A percentile compares a stretch with the other conserved stretches of the same genome.
Evolutionary conservation across 75 land plant genomes (phyloP).

Genomic region (Pinus taeda): DNA sequence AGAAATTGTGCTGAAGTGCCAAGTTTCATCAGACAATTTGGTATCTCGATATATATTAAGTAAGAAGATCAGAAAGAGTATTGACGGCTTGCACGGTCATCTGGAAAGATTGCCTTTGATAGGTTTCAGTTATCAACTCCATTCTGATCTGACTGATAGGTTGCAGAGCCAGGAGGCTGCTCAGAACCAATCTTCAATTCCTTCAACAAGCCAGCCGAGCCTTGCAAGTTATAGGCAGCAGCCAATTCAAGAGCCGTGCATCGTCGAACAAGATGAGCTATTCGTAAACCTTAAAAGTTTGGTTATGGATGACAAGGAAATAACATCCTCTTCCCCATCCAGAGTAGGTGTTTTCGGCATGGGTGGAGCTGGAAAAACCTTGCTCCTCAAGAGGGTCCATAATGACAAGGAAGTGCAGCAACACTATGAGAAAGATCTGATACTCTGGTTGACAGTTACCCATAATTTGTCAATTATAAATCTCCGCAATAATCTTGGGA

Average conservation of each 20-base stretch:
- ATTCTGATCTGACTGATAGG: background rate
- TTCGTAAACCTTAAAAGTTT: background rate
- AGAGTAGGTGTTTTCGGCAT: background rate
- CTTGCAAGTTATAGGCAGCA: background rate
- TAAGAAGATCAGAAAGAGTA: background rate
- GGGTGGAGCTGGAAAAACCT: slow-evolving; percentile 4
- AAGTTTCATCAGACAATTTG: background rate
- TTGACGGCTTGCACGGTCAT: background rate
- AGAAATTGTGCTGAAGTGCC: background rate
- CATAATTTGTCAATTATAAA: background rate
- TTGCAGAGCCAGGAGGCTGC: background rate
- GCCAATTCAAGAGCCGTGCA: background rate
- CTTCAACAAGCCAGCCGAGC: background rate
- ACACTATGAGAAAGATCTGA: background rate
- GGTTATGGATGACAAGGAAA: background rate
- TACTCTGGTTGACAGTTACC: background rate
- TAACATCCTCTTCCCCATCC: background rate
- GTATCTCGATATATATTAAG: background rate
- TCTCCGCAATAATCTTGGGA: background rate
- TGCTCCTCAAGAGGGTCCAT: background rate
- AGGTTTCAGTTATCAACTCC: background rate
- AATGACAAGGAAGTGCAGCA: background rate
- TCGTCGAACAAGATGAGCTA: background rate
- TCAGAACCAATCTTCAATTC: background rate
- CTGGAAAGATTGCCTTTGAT: background rate